Evolutionary conservation across 805 yeast genomes (phyloP), one percentile per base, ranked within the genome.

Genomic region (Lipomyces yamanashiensis): DNA sequence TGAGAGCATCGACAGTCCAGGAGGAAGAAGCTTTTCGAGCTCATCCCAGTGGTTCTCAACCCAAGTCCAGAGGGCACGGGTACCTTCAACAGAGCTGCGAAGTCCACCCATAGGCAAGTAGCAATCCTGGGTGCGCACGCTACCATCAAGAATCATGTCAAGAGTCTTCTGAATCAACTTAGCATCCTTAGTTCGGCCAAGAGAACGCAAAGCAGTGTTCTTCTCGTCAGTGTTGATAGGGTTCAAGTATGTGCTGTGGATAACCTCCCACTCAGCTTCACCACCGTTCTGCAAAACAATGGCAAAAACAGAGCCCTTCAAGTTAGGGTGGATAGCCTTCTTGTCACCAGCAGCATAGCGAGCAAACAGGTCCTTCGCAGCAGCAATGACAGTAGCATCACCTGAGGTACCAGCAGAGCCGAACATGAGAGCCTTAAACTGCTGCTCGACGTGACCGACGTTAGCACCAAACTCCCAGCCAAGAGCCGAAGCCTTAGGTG

Each of bases 1-100:
- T 21, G 93, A 88, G 71, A 93, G 80, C 90, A 92, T 85, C 28
- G 91, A 82, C 67, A 88, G 82, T 12, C 90, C 88, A 15, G 96
- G 90, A 57, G 98, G 97, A 74, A 91, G 82, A 72, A 82, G 79
- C 74, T 84, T 81, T 70, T 78, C 77, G 64, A 93, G 73, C 51
- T 79, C 82, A 62, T 85, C 91, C 93, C 96, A 93, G 76, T 92
- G 87, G 13, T 64, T 71, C 71, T 82, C 81, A 19, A 76, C 72
- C 96, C 97, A 93, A 17, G 72, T 60, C 90, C 92, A 92, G 68
- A 87, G 77, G 12, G 85, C 82, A 69, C 84, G 84, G 63, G 88
- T 79, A 78, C 97, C 96, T 49, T 78, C 80, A 58, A 78, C 81
- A 71, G 85, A 86, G 15, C 83, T 72, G 71, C 88, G 80, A 79